Base-by-base conservation (phyloP, 495 filamentous ascomycete genomes). In the Hyaloscypha variabilis region DNA sequence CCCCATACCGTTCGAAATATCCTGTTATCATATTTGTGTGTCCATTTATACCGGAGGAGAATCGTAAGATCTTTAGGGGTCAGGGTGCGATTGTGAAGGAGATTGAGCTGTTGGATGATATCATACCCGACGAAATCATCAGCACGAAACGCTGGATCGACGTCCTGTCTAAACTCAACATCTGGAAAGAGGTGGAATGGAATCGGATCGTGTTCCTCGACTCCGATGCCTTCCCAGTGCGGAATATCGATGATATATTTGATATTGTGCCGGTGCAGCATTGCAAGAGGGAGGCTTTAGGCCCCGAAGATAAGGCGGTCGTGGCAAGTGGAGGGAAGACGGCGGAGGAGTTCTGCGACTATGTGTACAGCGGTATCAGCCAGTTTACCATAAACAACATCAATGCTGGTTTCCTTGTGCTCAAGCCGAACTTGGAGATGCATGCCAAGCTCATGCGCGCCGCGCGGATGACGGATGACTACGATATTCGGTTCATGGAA, bases 41-140 rank as follows among this genome's bases (percentile, higher is more conserved):
- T 50, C 58, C 58, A 8, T 61, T 61, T 51, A 61, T 61, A 23
- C 58, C 58, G 5, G 36, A 49, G 10, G 39, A 61, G 39, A 61
- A 61, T 51, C 5, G 58, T 8, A 36, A 21, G 34, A 61, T 61
- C 28, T 61, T 61, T n/a, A 30, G 25, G 39, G 58, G 58, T 6
- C 58, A 61, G 29, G 58, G 58, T 5, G 58, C 58, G 24, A 51
- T 61, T 36, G 58, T 61, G 0, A 61, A 50, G 42, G 58, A 61
- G 42, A 26, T 61, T 29, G 58, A 61, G 31, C 24, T 61, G 58
- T 26, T 61, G 58, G 58, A 61, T 51, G 58, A 61, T 61, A 61
- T 61, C 29, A 49, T 61, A 8, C 58, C 58, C 11, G 58, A 61
- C 39, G 36, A 49, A 30, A 23, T 36, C 21, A 50, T 61, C 26